Conservation (phyloP, 208 protist genomes). For the Acanthamoeba royreba region DNA sequence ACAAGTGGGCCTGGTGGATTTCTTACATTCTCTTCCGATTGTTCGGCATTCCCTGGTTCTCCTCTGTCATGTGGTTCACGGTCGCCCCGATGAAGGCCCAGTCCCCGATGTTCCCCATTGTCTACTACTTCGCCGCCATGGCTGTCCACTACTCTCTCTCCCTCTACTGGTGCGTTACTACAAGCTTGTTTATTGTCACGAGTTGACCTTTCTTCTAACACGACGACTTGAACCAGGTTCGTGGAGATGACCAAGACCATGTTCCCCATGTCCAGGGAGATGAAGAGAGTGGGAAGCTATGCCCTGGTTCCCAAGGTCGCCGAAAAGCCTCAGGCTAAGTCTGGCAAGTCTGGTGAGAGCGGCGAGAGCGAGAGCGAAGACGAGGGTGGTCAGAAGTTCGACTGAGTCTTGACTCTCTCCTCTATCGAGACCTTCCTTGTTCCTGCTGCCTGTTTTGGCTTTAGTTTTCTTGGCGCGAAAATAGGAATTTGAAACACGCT, state of each 20-base stretch:
- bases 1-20: constrained; percentile 30
- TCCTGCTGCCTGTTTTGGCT: neutral
- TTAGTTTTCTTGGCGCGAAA: too few relatives aligned
- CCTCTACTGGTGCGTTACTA: neutral
- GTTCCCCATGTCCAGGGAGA: neutral
- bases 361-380: neutral
- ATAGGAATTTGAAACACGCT: too few relatives aligned
- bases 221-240: neutral
- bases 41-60: constrained; percentile 33
- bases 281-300: neutral
- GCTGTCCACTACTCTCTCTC: neutral
- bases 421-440: neutral
- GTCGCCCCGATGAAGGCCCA: neutral
- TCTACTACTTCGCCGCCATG: neutral
- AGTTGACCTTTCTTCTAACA: neutral
- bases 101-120: neutral
- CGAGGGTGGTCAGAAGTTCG: constrained; percentile 13
- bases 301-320: neutral
- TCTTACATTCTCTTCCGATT: neutral
- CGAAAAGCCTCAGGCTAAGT: neutral
- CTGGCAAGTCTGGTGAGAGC: neutral
- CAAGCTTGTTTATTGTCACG: neutral
- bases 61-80: neutral
- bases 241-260: constrained; percentile 23
- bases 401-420: neutral